Evolutionary conservation across 306 rosid genomes (phyloP), one percentile per base, ranked within the genome.

Genomic region (Dryas octopetala): DNA sequence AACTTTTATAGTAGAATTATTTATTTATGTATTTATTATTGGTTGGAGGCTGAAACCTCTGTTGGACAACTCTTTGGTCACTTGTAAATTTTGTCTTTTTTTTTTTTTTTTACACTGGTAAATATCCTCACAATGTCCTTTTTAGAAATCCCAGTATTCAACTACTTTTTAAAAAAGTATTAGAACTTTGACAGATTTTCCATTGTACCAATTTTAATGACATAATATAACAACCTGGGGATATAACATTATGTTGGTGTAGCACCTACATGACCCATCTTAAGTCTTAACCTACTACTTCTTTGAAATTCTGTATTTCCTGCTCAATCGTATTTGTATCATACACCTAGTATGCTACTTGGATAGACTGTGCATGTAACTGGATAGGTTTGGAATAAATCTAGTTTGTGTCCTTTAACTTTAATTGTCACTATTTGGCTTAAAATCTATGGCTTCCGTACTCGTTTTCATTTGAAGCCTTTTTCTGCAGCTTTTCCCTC

Each of bases 401-500:
- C 1, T 50, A 14, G n/a, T 64, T 16, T 64, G 68, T 4, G 28
- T 64, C 43, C 14, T 54, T 70, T 52, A 40, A n/a, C 40, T 69
- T 2, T 40, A 43, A 52, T 16, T n/a, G 16, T 53, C 26, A 40
- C 38, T 70, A 10, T 66, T 5, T 19, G 57, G 57, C 23, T 46
- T 26, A 59, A 3, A 23, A 67, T 49, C 26, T 15, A 70, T 80
- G 52, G 53, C 52, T 75, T 66, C 64, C 32, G 62, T 58, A 51
- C 73, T 67, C 26, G 28, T 71, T 51, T 54, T 67, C 26, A 41
- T 71, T 51, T 54, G 70, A 62, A 59, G 79, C 71, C 60, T 82
- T n/a, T 82, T 28, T 76, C 53, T 46, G 62, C 61, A 76, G 73
- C 75, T 74, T 74, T 73, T 12, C 46, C 59, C 16, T 64, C 48